phyloP scores from a whole-genome alignment of 331 rosid genomes.

The Ulmus americana region DNA sequence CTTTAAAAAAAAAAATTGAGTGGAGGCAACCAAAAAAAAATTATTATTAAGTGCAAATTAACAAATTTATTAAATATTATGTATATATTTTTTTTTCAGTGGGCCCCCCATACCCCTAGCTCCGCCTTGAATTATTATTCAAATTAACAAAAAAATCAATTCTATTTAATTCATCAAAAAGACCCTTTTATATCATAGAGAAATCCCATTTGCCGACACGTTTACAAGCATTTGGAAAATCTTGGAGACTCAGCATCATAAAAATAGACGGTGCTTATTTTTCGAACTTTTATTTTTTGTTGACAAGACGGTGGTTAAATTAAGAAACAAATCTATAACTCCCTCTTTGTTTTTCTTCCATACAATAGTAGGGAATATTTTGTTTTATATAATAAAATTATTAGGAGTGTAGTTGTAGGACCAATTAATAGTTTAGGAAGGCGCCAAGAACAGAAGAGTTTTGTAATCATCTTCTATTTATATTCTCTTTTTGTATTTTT shows the following conservation, averaged over 20 bases:
- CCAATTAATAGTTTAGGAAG: not conserved
- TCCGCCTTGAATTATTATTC: no score
- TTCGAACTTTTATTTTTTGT: no score
- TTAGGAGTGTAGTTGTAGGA: not conserved
- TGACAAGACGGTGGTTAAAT: not conserved
- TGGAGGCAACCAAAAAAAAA: no score
- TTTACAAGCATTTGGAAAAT: constrained; percentile 5
- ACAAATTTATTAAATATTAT: no score
- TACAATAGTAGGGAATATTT: not conserved
- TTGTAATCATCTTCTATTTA: not conserved
- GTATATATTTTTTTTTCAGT: no score
- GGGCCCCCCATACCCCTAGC: no score
- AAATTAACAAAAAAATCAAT: no score
- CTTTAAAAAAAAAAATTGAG: no score
- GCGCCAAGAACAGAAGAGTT: no score
- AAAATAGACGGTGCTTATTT: not conserved
- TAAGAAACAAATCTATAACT: not conserved
- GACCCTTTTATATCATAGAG: not conserved
- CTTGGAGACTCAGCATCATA: not conserved
- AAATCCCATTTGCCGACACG: constrained; percentile 16
- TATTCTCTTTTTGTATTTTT: not conserved
- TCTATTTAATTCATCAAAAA: no score
- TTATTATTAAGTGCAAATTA: no score
- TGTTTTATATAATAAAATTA: not conserved
- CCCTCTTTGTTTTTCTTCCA: not conserved